Base-by-base conservation (phyloP, 306 rosid genomes). In the Carpinus fangiana region DNA sequence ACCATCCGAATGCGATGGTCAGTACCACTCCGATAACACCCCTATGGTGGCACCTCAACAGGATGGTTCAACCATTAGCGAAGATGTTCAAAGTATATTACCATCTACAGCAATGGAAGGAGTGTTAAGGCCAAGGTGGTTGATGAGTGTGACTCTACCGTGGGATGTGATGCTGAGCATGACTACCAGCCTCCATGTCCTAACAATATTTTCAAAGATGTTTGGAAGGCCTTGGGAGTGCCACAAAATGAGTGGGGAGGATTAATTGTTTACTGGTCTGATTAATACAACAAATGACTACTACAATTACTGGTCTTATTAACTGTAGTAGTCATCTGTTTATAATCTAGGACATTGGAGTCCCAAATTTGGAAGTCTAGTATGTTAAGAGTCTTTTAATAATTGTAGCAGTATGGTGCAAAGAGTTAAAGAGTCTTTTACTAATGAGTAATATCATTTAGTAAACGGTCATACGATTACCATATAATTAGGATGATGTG, bases 131-230 rank as follows among this genome's bases (percentile, higher is more conserved):
- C 89, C 0, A 72, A 2, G 78, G 96, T 91, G 31, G 90, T 91
- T 16, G 96, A 91, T 13, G 92, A 89, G 77, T 89, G 93, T 81
- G 93, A 89, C 38, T 89, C 96, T 1, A 84, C 80, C 0, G 73
- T 4, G 47, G 93, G 96, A 11, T 89, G 86, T 61, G 89, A 89
- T 80, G 61, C 62, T 0, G 89, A 81, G 0, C 90, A 87, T 73
- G 88, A 69, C 73, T 85, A 12, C 41, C 82, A 87, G 68, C 88
- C 84, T 43, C 88, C 80, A 0, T 87, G 90, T 43, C 0, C 2
- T 0, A 75, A 82, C n/a, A 84, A 87, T 7, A 41, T 77, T 54
- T 87, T 88, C 20, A 80, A 62, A 23, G 88, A 80, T 66, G 88
- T 87, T 23, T 87, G 87, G 90, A 34, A 74, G 57, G 87, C 85